phyloP scores from a whole-genome alignment of 805 yeast genomes.

The Candida maltosa region DNA sequence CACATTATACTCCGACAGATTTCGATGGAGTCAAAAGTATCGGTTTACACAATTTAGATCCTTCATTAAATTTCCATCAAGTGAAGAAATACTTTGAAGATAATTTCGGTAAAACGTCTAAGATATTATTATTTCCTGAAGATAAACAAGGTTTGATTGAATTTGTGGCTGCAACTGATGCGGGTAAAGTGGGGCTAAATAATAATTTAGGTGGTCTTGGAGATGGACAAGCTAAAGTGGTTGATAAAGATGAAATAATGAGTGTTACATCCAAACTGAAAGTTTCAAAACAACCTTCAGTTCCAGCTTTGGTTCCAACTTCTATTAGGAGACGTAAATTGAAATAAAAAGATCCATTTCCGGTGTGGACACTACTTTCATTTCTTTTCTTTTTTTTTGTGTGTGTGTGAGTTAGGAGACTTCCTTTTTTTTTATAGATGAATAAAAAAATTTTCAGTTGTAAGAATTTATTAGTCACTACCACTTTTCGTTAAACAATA shows the following conservation, averaged over 20 bases:
- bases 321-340: slow-evolving; percentile 6
- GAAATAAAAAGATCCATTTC: too few species aligned
- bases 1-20: slow-evolving; percentile 9
- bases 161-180: slow-evolving; percentile 36
- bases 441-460: too few species aligned
- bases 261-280: background rate
- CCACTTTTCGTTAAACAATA: too few species aligned
- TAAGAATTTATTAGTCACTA: too few species aligned
- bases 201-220: slow-evolving; percentile 1
- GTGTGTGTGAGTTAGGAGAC: too few species aligned
- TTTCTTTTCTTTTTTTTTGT: too few species aligned
- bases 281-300: background rate
- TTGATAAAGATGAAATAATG: background rate
- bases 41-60: slow-evolving; percentile 22
- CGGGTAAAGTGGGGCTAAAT: slow-evolving; percentile 43
- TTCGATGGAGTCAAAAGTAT: slow-evolving; percentile 18
- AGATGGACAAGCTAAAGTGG: slow-evolving; percentile 1
- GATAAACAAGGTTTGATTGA: slow-evolving; percentile 48
- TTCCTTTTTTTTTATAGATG: too few species aligned
- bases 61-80: slow-evolving; percentile 35
- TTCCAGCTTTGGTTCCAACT: slow-evolving; percentile 5
- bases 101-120: slow-evolving; percentile 32
- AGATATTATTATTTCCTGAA: slow-evolving; percentile 45
- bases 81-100: slow-evolving; percentile 24
- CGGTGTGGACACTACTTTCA: too few species aligned